Base-by-base conservation (phyloP, 148 eudicot species). In the Cornus suecica region DNA sequence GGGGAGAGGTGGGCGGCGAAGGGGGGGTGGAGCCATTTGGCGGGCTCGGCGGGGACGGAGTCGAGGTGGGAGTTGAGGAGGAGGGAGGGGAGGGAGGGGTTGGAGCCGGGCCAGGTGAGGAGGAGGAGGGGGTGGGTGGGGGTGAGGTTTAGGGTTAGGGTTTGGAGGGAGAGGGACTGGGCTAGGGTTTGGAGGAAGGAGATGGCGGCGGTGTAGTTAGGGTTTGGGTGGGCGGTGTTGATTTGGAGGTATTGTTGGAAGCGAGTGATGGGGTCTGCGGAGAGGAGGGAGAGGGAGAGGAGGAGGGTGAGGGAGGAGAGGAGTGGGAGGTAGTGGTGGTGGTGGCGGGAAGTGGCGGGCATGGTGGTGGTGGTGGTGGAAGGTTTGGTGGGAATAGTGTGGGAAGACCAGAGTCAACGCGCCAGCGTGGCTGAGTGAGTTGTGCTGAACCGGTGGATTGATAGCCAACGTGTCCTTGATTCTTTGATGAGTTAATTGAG, bases 1-100 rank as follows among this genome's bases (percentile, higher is more conserved):
- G 80, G 2, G 34, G 88, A 52, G 0, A 74, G 74, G 73, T 73
- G 34, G 54, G 91, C 97, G 58, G 87, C 69, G 84, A 91, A 95
- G 25, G 97, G 97, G 3, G 79, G 81, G 77, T 91, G 88, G 72
- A 8, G 0, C 99, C 97, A 95, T 75, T 91, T 87, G 60, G 77
- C 51, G 74, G 90, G 87, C 82, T 92, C 97, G 41, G 93, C 93
- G 23, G 99, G 97, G 81, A 92, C 97, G 26, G 97, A 94, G 68
- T 94, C 99, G 58, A 94, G 86, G 79, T 94, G 99, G 74, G 99
- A 95, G 86, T 92, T 95, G 88, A 93, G 77, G 42, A 95, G 87
- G 61, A 95, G 48, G 26, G 97, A 86, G n/a, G 90, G 91, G 73
- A 95, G 93, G 10, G 88, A 72, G 2, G 97, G 94, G 51, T 84